These are phyloP conservation scores for Penicillium dipodomyicola DNA, from an alignment of 495 filamentous ascomycete genomes.

Conservation along the genomic window DNA sequence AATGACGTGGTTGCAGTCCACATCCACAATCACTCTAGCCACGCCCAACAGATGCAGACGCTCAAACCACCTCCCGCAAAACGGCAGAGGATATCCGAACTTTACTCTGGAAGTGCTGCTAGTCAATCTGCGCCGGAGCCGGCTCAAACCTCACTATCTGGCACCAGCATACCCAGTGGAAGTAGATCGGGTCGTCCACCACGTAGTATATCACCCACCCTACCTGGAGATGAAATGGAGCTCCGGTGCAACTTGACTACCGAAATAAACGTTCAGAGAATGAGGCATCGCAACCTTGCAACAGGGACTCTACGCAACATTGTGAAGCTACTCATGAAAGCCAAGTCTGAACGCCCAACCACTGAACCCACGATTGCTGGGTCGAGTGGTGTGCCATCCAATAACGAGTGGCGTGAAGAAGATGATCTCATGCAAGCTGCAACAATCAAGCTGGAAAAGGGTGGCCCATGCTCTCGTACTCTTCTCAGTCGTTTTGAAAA, in stretches of 20 bases:
- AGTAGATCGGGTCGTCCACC: no score
- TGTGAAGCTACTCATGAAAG: neutral
- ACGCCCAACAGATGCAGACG: neutral
- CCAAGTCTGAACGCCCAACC: neutral
- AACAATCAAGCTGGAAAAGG: neutral
- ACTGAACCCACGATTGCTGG: neutral
- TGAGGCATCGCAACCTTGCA: neutral
- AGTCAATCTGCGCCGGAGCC: neutral
- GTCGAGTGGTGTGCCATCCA: no score
- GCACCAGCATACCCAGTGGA: neutral
- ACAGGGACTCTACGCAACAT: neutral
- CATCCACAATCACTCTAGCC: neutral
- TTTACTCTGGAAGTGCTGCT: neutral
- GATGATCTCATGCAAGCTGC: slow-evolving; percentile 1
- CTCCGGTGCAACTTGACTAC: slow-evolving; percentile 4
- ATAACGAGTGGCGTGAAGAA: slow-evolving; percentile 1
- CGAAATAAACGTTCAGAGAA: slow-evolving; percentile 8
- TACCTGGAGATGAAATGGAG: neutral
- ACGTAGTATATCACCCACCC: neutral
- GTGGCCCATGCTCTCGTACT: neutral
- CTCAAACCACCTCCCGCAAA: neutral
- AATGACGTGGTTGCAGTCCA: neutral
- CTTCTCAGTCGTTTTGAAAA: slow-evolving; percentile 3
- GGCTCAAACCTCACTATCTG: neutral
- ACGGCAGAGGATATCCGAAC: neutral